These are phyloP conservation scores for Lactarius vividus DNA, from an alignment of 768 basidiomycete species.

Conservation along the genomic window DNA sequence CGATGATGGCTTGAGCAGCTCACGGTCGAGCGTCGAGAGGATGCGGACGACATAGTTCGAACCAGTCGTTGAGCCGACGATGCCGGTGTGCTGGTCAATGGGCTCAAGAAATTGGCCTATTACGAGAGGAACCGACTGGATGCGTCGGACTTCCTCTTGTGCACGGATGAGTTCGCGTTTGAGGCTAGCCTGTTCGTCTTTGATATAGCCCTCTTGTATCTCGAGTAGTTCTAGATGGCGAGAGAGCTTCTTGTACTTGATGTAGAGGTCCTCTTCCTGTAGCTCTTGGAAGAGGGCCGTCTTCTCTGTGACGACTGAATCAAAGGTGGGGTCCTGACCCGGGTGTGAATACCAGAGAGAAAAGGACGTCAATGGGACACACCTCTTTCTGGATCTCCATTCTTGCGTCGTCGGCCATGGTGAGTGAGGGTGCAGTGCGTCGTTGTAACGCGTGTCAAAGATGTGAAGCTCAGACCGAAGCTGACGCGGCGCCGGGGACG, in stretches of 20 bases:
- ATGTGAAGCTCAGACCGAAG: not conserved
- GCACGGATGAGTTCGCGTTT: conserved; percentile 98
- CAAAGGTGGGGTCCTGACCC: conserved; percentile 83
- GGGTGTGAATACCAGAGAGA: not conserved
- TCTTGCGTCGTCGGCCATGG: conserved; percentile 82
- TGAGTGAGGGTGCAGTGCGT: conserved; percentile 13
- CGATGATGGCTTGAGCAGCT: conserved; percentile 93
- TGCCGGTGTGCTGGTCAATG: conserved; percentile 95
- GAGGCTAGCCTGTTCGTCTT: conserved; percentile 96
- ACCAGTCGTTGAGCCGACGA: conserved; percentile 96
- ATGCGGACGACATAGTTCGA: conserved; percentile 98
- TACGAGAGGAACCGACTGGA: conserved; percentile 97
- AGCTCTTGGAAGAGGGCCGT: conserved; percentile 81
- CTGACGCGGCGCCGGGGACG: conserved; percentile 26
- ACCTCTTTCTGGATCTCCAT: conserved; percentile 83
- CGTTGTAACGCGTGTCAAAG: conserved; percentile 5
- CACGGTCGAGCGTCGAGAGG: conserved; percentile 93
- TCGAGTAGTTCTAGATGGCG: conserved; percentile 95
- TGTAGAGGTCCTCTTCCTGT: conserved; percentile 89
- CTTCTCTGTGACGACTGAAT: conserved; percentile 86
- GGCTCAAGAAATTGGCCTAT: conserved; percentile 99
- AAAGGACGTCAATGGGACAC: conserved; percentile 12
- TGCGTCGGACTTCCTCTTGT: conserved; percentile 99
- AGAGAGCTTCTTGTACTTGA: conserved; percentile 95
- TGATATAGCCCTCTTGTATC: conserved; percentile 94